Evolutionary conservation across 2,329 filamentous ascomycete species (phyloP), one percentile per base, ranked within the genome.

Genomic region (Pseudogymnoascus sp.): DNA sequence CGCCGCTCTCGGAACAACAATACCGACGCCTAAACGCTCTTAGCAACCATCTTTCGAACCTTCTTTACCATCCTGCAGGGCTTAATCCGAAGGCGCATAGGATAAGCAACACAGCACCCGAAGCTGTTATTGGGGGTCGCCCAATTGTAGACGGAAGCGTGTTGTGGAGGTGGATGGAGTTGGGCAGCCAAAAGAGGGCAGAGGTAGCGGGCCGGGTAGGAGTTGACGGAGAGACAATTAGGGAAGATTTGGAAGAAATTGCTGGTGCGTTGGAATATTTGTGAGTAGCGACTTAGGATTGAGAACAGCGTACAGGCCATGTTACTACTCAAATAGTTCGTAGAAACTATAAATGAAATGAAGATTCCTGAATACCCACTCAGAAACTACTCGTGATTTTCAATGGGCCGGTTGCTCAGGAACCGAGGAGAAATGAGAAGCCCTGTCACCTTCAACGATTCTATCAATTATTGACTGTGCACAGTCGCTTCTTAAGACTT

Each of bases 1-100:
- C 88, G 0, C 86, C 93, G 0, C 78, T 97, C 1, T 79, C 86
- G 0, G 93, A 97, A 73, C 79, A 87, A 5, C 81, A 86, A 9
- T 97, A 97, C 75, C 87, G 94, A 1, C 87, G 92, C 0, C 81
- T 99, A 3, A 86, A 86, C 3, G 90, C 90, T 1, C 79, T 99
- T 3, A 84, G 92, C 54, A 89, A 87, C 3, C 92, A 95, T 71
- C 80, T 99, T 1, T 80, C 86, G 7, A 89, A 86, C 35, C 86
- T 87, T 0, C 81, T 97, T 6, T 86, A 90, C 43, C 86, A 92
- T 65, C 77, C 88, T 4, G 90, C 86, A 6, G 91, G 90, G 0
- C 79, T 97, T 58, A 97, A 97, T 74, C 88, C 91, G 2, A 86
- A 89, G 61, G 90, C 86, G 0, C 90, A 93, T 75, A 82, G 94